Evolutionary conservation across 1,284 basidiomycete species (phyloP).

Genomic region (Puccinia coronata): DNA sequence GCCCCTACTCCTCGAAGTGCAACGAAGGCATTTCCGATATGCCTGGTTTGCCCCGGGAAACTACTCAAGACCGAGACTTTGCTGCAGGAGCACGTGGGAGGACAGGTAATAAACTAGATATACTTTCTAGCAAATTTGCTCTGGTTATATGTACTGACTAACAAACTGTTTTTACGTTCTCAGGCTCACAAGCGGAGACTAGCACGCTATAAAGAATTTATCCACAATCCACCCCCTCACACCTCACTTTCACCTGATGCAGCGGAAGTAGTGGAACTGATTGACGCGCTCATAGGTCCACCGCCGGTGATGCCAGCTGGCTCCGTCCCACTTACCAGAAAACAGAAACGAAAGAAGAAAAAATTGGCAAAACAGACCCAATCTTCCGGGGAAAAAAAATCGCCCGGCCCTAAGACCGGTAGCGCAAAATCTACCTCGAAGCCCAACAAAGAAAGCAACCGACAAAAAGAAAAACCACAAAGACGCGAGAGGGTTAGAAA

Average conservation of each 20-base stretch:
- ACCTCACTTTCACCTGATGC: slow-evolving; percentile 46
- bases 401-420: background rate
- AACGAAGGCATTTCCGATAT: background rate
- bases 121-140: background rate
- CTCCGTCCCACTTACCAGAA: background rate
- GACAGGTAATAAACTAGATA: slow-evolving; percentile 13
- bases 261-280: slow-evolving; percentile 34
- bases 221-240: slow-evolving; percentile 45
- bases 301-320: slow-evolving; percentile 37
- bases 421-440: background rate
- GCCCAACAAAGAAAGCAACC: background rate
- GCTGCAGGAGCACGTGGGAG: slow-evolving; percentile 13
- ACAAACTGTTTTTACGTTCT: background rate
- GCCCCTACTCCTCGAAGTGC: background rate
- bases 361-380: background rate
- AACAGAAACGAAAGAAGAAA: slow-evolving; percentile 38
- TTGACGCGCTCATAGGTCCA: slow-evolving; percentile 38
- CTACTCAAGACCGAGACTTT: slow-evolving; percentile 29
- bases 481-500: slow-evolving; percentile 4
- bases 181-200: slow-evolving; percentile 41
- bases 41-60: slow-evolving; percentile 43
- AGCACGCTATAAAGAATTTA: slow-evolving; percentile 39
- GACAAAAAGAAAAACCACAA: background rate
- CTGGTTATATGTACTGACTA: background rate
- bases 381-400: background rate